Conservation (phyloP, 208 protist genomes). For the Crithidia bombi region DNA sequence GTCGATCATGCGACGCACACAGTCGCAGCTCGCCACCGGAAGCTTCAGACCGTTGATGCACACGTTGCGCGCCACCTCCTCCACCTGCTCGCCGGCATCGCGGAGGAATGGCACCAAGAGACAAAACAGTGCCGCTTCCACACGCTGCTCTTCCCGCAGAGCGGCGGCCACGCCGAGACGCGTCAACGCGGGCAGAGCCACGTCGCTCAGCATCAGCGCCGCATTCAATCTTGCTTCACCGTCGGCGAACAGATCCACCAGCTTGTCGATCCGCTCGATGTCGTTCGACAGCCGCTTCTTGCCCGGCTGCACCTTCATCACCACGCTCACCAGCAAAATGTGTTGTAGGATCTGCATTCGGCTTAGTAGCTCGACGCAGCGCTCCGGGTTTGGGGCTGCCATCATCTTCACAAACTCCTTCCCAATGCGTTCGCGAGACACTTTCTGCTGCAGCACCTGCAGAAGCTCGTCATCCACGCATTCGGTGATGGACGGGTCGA, state of each 20-base stretch:
- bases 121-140: constrained; percentile 42
- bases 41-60: constrained; percentile 86
- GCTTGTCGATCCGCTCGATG: constrained; percentile 45
- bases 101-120: constrained; percentile 63
- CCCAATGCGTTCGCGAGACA: constrained; percentile 85
- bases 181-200: constrained; percentile 42
- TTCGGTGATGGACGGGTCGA: constrained; percentile 62
- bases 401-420: constrained; percentile 91
- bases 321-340: constrained; percentile 67
- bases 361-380: constrained; percentile 68
- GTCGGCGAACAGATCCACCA: constrained; percentile 30
- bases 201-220: constrained; percentile 40
- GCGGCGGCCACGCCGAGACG: constrained; percentile 15
- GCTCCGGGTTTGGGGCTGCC: constrained; percentile 46
- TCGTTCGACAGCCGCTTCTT: constrained; percentile 51
- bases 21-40: constrained; percentile 51
- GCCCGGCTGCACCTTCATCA: constrained; percentile 44
- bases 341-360: constrained; percentile 62
- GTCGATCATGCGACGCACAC: constrained; percentile 66
- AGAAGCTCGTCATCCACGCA: constrained; percentile 64
- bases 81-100: constrained; percentile 32
- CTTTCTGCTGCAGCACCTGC: constrained; percentile 68
- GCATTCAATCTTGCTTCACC: constrained; percentile 19
- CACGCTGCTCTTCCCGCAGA: constrained; percentile 27
- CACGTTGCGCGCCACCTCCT: constrained; percentile 59